These are phyloP conservation scores for Pleomassaria siparia DNA, from an alignment of 2,329 filamentous ascomycete genomes.

Conservation along the genomic window DNA sequence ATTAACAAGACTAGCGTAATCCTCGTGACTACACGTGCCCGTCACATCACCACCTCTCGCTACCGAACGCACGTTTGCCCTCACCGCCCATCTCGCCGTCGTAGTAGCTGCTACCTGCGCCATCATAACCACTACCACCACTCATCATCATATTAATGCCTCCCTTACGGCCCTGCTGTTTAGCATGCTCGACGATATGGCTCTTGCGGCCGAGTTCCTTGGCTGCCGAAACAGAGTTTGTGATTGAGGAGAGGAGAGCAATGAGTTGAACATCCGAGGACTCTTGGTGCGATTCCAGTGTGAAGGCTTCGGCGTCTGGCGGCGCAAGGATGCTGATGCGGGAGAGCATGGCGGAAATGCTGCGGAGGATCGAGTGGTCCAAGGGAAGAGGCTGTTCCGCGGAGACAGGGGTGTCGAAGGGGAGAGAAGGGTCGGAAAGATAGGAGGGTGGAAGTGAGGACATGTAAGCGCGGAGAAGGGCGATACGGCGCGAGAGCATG, in stretches of 20 bases:
- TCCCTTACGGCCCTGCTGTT: conserved; percentile 34
- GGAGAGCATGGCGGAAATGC: conserved; percentile 81
- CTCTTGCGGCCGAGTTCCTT: conserved; percentile 78
- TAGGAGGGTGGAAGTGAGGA: conserved; percentile 68
- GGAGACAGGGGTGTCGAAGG: conserved; percentile 32
- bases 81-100: neutral
- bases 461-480: conserved; percentile 68
- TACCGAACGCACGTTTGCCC: conserved; percentile 14
- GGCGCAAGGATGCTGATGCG: conserved; percentile 82
- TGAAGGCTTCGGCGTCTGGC: conserved; percentile 64
- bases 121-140: conserved; percentile 11
- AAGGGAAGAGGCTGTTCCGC: conserved; percentile 38
- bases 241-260: conserved; percentile 72
- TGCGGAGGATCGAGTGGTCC: conserved; percentile 76
- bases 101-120: conserved; percentile 9
- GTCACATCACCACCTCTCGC: conserved; percentile 21
- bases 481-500: conserved; percentile 71
- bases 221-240: conserved; percentile 70
- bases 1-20: neutral
- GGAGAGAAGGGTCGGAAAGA: conserved; percentile 51
- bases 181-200: conserved; percentile 45
- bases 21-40: conserved; percentile 6
- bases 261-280: conserved; percentile 82
- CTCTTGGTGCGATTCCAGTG: conserved; percentile 72
- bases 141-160: conserved; percentile 20